Conservation (phyloP, 2,329 filamentous ascomycete species). For the Paecilomyces variotii region DNA sequence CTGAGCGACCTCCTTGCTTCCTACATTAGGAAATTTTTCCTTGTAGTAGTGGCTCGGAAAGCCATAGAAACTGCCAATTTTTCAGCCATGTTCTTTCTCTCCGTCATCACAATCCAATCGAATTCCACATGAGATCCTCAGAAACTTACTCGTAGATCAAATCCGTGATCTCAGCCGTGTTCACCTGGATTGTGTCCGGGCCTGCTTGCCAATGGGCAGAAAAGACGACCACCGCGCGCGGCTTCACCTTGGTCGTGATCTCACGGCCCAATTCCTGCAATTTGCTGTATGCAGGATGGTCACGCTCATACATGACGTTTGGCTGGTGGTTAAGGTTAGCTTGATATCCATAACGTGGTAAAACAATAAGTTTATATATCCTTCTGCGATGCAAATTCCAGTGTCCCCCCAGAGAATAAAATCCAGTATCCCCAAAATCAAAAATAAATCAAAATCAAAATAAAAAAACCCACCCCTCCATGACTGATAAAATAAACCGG, state of each 20-base stretch:
- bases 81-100: neutral
- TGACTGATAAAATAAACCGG: constrained; percentile 48
- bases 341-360: neutral
- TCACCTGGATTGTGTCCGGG: constrained; percentile 53
- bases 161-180: constrained; percentile 55
- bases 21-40: constrained; percentile 57
- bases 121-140: neutral
- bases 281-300: constrained; percentile 59
- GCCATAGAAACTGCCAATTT: constrained; percentile 53
- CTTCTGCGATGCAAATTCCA: too few relatives aligned
- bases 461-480: constrained; percentile 32
- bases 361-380: neutral
- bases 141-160: constrained; percentile 58
- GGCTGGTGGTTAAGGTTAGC: constrained; percentile 32
- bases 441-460: neutral
- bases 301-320: constrained; percentile 58
- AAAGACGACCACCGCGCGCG: constrained; percentile 65
- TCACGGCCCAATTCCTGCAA: constrained; percentile 60
- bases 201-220: constrained; percentile 68
- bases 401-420: neutral
- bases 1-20: constrained; percentile 52
- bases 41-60: constrained; percentile 64
- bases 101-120: neutral
- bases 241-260: constrained; percentile 62
- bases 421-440: neutral